A percentile compares a stretch with the other conserved stretches of the same genome.
These are phyloP conservation scores for Botrytis sinoallii DNA, from an alignment of 2,329 filamentous ascomycete species.

Conservation along the genomic window DNA sequence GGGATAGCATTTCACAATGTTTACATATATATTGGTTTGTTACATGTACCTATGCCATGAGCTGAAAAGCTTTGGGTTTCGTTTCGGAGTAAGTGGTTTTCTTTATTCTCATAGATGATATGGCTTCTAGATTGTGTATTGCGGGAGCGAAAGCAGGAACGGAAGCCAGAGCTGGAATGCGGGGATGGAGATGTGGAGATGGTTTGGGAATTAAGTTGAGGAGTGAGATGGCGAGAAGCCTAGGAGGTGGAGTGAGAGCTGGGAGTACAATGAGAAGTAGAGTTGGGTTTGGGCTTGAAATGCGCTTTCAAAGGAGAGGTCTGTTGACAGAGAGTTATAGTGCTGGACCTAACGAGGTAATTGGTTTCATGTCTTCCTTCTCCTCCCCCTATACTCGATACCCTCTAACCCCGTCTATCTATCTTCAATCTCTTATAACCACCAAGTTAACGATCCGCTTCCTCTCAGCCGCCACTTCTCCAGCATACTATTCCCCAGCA, in stretches of 20 bases:
- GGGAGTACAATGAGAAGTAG: neutral
- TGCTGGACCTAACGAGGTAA: conserved; percentile 39
- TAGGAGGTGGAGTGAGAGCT: neutral
- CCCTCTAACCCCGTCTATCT: neutral
- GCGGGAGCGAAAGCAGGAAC: neutral
- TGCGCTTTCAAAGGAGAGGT: conserved; percentile 25
- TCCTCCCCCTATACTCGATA: neutral
- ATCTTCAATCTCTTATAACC: neutral
- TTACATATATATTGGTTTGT: neutral
- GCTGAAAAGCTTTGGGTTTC: neutral
- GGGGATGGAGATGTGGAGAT: neutral
- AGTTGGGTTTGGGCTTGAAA: neutral
- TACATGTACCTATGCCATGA: neutral
- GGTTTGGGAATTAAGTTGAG: neutral
- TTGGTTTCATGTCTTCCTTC: conserved; percentile 21
- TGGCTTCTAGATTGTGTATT: neutral
- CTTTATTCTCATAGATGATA: neutral
- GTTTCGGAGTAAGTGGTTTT: neutral
- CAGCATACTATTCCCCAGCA: conserved; percentile 68
- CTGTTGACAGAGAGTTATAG: conserved; percentile 37
- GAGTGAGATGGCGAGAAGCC: neutral
- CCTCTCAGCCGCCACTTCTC: conserved; percentile 61
- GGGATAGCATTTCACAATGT: neutral
- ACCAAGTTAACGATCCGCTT: neutral
- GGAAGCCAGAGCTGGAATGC: neutral